Conservation (phyloP, 768 basidiomycete genomes). For the Naematelia aurantialba region DNA sequence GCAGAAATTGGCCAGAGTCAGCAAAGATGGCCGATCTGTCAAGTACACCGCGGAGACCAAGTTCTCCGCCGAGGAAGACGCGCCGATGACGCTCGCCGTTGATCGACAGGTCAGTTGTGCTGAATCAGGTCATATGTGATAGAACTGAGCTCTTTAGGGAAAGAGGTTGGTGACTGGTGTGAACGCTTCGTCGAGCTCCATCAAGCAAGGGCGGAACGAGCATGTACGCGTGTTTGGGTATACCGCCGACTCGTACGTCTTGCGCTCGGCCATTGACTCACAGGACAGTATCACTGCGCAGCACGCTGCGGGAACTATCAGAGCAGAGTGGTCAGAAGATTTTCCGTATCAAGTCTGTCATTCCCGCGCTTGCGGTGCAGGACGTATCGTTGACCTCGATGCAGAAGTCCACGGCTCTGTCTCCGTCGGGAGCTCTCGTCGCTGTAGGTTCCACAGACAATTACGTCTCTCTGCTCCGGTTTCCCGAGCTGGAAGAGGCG, state of each 20-base stretch:
- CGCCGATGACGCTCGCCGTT: slow-evolving; percentile 91
- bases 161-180: slow-evolving; percentile 73
- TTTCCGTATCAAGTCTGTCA: slow-evolving; percentile 69
- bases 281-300: slow-evolving; percentile 57
- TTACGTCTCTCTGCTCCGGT: slow-evolving; percentile 66
- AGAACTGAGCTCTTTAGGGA: slow-evolving; percentile 26
- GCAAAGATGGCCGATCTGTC: slow-evolving; percentile 41
- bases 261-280: not conserved
- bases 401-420: slow-evolving; percentile 84
- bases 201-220: slow-evolving; percentile 68
- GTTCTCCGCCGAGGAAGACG: slow-evolving; percentile 77
- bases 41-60: slow-evolving; percentile 59
- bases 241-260: slow-evolving; percentile 46
- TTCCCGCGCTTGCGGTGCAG: not conserved
- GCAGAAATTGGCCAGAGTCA: slow-evolving; percentile 47
- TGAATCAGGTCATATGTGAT: not conserved
- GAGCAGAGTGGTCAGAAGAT: slow-evolving; percentile 63
- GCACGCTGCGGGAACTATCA: slow-evolving; percentile 62
- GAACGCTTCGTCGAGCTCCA: slow-evolving; percentile 66
- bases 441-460: slow-evolving; percentile 67
- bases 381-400: not conserved
- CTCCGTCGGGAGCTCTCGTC: slow-evolving; percentile 63
- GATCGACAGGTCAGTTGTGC: slow-evolving; percentile 58
- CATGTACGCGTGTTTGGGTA: slow-evolving; percentile 69
- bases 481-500: slow-evolving; percentile 57